Conservation (phyloP, 176 grass and related monocot genomes). For the Lolium multiflorum region DNA sequence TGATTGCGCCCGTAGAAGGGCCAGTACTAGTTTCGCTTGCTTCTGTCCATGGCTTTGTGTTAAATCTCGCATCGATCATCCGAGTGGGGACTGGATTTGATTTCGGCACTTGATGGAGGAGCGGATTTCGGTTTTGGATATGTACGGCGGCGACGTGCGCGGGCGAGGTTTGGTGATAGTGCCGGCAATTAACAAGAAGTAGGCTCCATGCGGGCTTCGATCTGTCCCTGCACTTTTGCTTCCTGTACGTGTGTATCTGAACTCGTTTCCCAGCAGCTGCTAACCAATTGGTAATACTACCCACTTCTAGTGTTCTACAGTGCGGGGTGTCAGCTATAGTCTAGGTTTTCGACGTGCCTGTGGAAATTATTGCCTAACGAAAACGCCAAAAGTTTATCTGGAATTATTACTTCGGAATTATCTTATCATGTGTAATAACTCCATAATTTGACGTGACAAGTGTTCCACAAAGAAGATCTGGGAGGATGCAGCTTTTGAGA, state of each 20-base stretch:
- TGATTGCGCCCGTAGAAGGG: slow-evolving; percentile 46
- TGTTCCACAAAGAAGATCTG: neutral
- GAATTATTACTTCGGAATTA: no score
- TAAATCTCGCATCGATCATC: slow-evolving; percentile 19
- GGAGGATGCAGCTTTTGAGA: slow-evolving; percentile 60
- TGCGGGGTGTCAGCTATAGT: no score
- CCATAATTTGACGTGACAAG: neutral
- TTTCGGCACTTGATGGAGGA: slow-evolving; percentile 24
- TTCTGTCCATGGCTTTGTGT: slow-evolving; percentile 14
- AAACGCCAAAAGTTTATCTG: no score
- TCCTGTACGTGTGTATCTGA: no score
- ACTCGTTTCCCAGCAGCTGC: no score
- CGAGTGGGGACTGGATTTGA: neutral
- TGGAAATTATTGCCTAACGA: no score
- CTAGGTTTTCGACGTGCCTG: no score
- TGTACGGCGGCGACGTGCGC: neutral
- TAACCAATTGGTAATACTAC: no score
- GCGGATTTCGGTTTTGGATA: neutral
- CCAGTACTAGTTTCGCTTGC: neutral
- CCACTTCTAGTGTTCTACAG: no score
- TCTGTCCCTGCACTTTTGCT: neutral
- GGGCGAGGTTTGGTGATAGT: neutral
- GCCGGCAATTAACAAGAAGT: neutral
- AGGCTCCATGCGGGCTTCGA: neutral
- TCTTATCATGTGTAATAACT: no score